Percentiles rank a stretch among this genome's conserved stretches.
Conservation (phyloP, 1,139 yeast genomes). For the Taphrina pruni region DNA sequence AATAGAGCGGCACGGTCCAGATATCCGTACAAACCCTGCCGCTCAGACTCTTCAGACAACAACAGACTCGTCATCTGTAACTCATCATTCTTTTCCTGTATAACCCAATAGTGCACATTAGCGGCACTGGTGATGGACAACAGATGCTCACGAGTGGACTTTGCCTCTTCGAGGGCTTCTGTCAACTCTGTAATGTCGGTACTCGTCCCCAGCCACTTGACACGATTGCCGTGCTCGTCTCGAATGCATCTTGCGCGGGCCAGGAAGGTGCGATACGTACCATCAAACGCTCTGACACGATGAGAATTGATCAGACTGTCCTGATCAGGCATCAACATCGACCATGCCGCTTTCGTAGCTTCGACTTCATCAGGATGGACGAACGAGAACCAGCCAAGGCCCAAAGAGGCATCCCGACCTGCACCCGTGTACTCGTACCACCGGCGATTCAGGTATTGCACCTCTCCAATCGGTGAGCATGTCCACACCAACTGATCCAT, state of each 20-base stretch:
- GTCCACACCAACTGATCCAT: constrained; percentile 33
- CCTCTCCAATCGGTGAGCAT: neutral
- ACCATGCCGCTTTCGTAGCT: constrained; percentile 3
- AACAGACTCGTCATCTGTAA: constrained; percentile 22
- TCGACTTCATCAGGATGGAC: constrained; percentile 18
- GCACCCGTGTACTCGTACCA: constrained; percentile 35
- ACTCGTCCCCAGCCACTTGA: constrained; percentile 52
- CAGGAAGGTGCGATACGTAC: constrained; percentile 49
- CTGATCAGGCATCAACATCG: constrained; percentile 10
- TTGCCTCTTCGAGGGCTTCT: constrained; percentile 24
- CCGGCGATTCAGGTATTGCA: constrained; percentile 8
- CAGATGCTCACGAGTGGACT: constrained; percentile 24
- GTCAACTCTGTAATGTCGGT: constrained; percentile 54
- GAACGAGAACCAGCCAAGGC: constrained; percentile 23
- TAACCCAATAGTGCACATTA: constrained; percentile 26
- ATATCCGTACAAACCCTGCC: constrained; percentile 17
- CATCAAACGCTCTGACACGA: constrained; percentile 51
- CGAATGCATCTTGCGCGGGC: constrained; percentile 51
- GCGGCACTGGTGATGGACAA: constrained; percentile 27
- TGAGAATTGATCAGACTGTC: constrained; percentile 49
- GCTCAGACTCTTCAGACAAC: constrained; percentile 6
- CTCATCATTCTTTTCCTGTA: constrained; percentile 4
- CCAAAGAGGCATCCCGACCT: constrained; percentile 19
- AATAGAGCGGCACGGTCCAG: constrained; percentile 7
- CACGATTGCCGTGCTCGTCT: constrained; percentile 50